phyloP scores from a whole-genome alignment of 352 stramenopile genomes.

The Phytophthora fragariae region DNA sequence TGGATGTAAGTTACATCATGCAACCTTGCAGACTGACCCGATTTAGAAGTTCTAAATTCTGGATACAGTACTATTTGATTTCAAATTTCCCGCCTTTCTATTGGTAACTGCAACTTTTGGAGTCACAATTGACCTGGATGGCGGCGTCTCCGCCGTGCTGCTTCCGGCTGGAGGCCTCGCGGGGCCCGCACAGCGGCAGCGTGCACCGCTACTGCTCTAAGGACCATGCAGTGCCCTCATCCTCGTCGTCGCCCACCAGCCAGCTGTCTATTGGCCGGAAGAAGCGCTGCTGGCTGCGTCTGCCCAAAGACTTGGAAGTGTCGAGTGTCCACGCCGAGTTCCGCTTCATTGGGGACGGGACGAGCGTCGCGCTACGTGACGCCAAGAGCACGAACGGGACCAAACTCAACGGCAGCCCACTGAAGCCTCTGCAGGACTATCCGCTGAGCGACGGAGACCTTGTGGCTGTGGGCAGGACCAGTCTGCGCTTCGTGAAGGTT shows the following conservation, averaged over 20 bases:
- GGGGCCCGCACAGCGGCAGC: slow-evolving; percentile 31
- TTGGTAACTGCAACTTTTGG: slow-evolving; percentile 26
- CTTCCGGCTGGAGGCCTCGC: slow-evolving; percentile 39
- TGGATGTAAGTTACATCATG: neutral
- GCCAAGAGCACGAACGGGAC: slow-evolving; percentile 70
- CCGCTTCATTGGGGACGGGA: slow-evolving; percentile 14
- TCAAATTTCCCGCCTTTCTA: neutral
- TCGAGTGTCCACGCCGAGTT: slow-evolving; percentile 66
- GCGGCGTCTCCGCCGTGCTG: slow-evolving; percentile 37
- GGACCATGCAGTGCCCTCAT: neutral
- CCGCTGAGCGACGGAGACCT: slow-evolving; percentile 49
- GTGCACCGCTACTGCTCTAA: slow-evolving; percentile 23
- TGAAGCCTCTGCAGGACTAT: slow-evolving; percentile 35
- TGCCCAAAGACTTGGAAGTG: slow-evolving; percentile 65
- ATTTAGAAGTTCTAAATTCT: too few relatives aligned
- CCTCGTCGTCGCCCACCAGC: neutral
- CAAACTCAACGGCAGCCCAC: slow-evolving; percentile 52
- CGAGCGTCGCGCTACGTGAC: slow-evolving; percentile 36
- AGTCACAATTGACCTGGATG: slow-evolving; percentile 9
- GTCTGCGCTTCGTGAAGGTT: slow-evolving; percentile 44
- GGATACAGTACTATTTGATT: too few relatives aligned
- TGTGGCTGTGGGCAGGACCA: slow-evolving; percentile 50
- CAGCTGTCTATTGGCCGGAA: slow-evolving; percentile 56
- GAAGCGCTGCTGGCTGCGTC: slow-evolving; percentile 56
- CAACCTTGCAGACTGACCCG: too few relatives aligned